Evolutionary conservation across 164 flowering plant species (phyloP), one percentile per base, ranked within the genome.

Genomic region (Magnolia changhungtana): DNA sequence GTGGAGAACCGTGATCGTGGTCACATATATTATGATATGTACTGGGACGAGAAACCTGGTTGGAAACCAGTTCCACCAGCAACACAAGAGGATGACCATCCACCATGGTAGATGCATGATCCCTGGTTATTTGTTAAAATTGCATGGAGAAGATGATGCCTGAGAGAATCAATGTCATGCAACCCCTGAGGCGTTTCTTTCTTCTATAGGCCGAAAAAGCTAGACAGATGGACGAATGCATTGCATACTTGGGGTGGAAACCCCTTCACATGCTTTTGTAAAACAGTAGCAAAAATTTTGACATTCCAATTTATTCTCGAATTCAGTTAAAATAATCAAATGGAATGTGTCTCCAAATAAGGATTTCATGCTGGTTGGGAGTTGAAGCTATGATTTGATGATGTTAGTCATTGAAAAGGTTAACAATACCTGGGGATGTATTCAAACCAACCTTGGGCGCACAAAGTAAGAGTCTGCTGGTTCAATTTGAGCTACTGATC

Each of bases 11-110:
- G 81, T 72, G 81, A 71, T 63, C 96, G 92, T 0, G 97, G 97
- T 10, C 99, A 94, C 83, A 92, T 96, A 80, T 96, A 91, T 71
- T 96, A 92, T 77, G 98, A 96, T 85, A 94, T 96, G 92, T 96
- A 89, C 84, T 96, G 99, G 99, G 99, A 96, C 76, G 97, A 96
- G 83, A 96, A 92, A 77, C 95, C 98, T 8, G 88, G 70, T 51
- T 96, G 99, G 99, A 91, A 92, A 78, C 90, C 98, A 1, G 64
- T 75, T 31, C 97, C 98, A 18, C 97, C 98, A 2, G 86, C 84
- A 77, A 85, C 85, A 10, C 80, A 79, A 58, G 85, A 80, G 71
- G 99, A 96, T 21, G 98, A 96, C 78, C 97, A 86, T 80, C 98
- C 94, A 14, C 91, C 87, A 7, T 82, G 83, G 86, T 94, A 81